These are phyloP conservation scores for Cyberlindnera amylophila DNA, from an alignment of 805 yeast genomes.

Conservation along the genomic window DNA sequence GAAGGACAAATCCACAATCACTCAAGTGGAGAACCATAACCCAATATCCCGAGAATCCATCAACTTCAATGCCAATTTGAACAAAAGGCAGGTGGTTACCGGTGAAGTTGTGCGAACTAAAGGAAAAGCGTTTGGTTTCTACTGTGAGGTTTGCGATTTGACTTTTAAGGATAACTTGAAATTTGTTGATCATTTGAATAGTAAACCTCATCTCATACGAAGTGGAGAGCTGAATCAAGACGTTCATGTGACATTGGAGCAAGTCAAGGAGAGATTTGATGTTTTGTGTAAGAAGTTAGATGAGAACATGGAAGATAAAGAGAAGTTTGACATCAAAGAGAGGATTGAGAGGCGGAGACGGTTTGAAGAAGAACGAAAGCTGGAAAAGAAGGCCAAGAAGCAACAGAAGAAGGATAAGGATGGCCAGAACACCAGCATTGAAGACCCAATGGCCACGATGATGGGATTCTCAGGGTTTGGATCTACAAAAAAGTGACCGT, in stretches of 20 bases:
- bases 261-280: conserved; percentile 41
- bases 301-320: conserved; percentile 15
- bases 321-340: conserved; percentile 33
- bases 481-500: conserved; percentile 36
- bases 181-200: conserved; percentile 78
- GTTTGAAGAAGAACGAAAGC: conserved; percentile 35
- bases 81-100: conserved; percentile 32
- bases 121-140: conserved; percentile 76
- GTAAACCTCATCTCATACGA: conserved; percentile 57
- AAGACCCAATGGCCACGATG: conserved; percentile 30
- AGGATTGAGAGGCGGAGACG: conserved; percentile 38
- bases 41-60: conserved; percentile 17
- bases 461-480: conserved; percentile 66
- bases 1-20: conserved; percentile 13
- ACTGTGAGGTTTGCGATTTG: conserved; percentile 74
- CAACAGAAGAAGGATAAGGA: conserved; percentile 12
- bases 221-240: conserved; percentile 37
- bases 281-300: conserved; percentile 32
- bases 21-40: conserved; percentile 10
- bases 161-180: conserved; percentile 82
- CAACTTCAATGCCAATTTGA: conserved; percentile 29
- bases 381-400: conserved; percentile 25
- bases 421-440: conserved; percentile 13
- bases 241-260: conserved; percentile 43
- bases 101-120: conserved; percentile 31